Percentiles rank a stretch among this genome's conserved stretches.
phyloP scores from a whole-genome alignment of 345 rosid species.

The Syzygium aromaticum region DNA sequence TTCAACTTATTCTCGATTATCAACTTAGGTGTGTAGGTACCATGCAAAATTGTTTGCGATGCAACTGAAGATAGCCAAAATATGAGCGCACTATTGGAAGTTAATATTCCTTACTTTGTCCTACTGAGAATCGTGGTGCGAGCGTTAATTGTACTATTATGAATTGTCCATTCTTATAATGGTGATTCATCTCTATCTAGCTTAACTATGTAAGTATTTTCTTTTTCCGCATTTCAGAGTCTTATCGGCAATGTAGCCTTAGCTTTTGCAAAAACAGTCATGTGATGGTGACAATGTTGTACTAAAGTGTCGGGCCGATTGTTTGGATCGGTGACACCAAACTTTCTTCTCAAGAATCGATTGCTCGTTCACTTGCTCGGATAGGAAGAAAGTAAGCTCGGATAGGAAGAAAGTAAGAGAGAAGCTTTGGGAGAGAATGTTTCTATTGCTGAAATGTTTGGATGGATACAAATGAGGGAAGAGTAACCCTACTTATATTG shows the following conservation, averaged over 20 bases:
- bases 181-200: background rate
- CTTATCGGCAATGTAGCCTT: background rate
- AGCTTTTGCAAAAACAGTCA: background rate
- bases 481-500: too few relatives aligned
- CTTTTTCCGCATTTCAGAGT: background rate
- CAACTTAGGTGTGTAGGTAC: background rate
- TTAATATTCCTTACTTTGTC: background rate
- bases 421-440: too few relatives aligned
- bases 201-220: background rate
- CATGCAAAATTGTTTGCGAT: background rate
- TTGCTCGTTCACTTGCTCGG: too few relatives aligned
- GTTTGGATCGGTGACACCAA: too few relatives aligned
- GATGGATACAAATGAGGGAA: too few relatives aligned
- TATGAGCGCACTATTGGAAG: background rate
- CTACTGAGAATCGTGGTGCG: background rate
- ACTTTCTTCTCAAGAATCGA: too few relatives aligned
- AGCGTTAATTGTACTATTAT: background rate
- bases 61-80: background rate
- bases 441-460: too few relatives aligned
- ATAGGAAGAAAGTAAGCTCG: too few relatives aligned
- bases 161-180: background rate
- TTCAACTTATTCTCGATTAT: background rate
- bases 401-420: too few relatives aligned
- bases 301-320: background rate
- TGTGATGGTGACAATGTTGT: background rate